phyloP scores from a whole-genome alignment of 140 eudicot genomes.

The Anethum foeniculum region DNA sequence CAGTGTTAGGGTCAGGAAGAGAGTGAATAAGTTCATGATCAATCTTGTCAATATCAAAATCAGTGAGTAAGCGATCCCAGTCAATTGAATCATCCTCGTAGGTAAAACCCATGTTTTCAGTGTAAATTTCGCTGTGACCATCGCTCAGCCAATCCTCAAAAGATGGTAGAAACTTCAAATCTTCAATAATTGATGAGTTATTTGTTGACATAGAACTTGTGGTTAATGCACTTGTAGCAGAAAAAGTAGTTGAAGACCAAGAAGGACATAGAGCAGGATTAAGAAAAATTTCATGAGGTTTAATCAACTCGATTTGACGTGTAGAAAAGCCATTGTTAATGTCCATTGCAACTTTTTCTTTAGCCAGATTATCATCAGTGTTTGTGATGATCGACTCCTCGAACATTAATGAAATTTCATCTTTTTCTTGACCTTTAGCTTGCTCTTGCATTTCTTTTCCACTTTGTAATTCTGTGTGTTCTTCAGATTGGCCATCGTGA shows the following conservation, averaged over 20 bases:
- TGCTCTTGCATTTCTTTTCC: background rate
- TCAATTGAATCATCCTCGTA: slow-evolving; percentile 29
- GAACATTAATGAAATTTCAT: background rate
- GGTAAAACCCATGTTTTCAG: slow-evolving; percentile 21
- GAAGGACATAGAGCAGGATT: slow-evolving; percentile 14
- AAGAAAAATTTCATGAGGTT: slow-evolving; percentile 39
- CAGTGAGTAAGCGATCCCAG: slow-evolving; percentile 35
- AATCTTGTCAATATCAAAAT: slow-evolving; percentile 21
- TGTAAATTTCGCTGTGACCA: slow-evolving; percentile 7
- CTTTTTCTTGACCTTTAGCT: background rate
- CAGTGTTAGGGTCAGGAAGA: slow-evolving; percentile 10
- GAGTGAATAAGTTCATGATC: slow-evolving; percentile 12
- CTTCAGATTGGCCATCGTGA: background rate
- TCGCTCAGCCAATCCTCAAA: slow-evolving; percentile 31
- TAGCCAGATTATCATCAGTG: slow-evolving; percentile 19
- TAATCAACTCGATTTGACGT: slow-evolving; percentile 44
- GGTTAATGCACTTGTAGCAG: slow-evolving; percentile 11
- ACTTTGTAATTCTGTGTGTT: background rate
- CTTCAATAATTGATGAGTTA: slow-evolving; percentile 11
- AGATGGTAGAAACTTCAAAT: slow-evolving; percentile 21
- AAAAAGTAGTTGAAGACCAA: slow-evolving; percentile 4
- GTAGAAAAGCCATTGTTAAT: slow-evolving; percentile 27
- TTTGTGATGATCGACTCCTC: background rate
- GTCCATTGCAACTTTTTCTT: slow-evolving; percentile 8
- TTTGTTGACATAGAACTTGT: background rate